Evolutionary conservation across 352 stramenopile species (phyloP).

Genomic region (Phytophthora pisi): DNA sequence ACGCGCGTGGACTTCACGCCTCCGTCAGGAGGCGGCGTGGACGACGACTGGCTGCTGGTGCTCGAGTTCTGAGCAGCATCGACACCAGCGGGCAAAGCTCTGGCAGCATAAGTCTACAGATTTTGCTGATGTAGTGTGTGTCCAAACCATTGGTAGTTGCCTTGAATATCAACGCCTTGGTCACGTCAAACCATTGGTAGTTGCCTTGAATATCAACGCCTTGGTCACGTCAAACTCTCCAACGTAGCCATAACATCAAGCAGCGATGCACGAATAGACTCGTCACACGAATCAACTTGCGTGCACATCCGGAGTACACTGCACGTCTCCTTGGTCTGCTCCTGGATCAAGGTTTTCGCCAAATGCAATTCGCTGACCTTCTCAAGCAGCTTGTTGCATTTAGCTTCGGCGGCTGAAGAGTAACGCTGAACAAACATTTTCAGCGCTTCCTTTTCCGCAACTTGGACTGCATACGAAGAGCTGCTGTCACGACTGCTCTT

Average conservation of each 20-base stretch:
- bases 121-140: too few relatives aligned
- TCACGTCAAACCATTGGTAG: background rate
- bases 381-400: conserved; percentile 43
- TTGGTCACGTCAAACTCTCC: conserved; percentile 2
- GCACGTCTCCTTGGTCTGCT: conserved; percentile 40
- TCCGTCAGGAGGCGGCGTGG: conserved; percentile 21
- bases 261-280: conserved; percentile 37
- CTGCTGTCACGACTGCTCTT: conserved; percentile 3
- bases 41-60: conserved; percentile 34
- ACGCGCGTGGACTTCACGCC: conserved; percentile 29
- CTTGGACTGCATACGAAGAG: conserved; percentile 20
- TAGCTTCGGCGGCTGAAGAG: conserved; percentile 50
- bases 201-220: too few relatives aligned
- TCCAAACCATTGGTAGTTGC: too few relatives aligned
- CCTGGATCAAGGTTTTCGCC: conserved; percentile 25
- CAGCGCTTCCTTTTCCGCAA: conserved; percentile 53
- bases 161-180: too few relatives aligned
- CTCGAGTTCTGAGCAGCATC: conserved; percentile 15
- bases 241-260: conserved; percentile 39
- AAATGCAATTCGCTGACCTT: conserved; percentile 42
- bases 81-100: too few relatives aligned
- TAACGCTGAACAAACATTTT: conserved; percentile 58
- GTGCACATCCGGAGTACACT: conserved; percentile 37
- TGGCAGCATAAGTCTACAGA: too few relatives aligned
- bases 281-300: conserved; percentile 40